These are phyloP conservation scores for Suillus americanus DNA, from an alignment of 768 basidiomycete species.

Conservation along the genomic window DNA sequence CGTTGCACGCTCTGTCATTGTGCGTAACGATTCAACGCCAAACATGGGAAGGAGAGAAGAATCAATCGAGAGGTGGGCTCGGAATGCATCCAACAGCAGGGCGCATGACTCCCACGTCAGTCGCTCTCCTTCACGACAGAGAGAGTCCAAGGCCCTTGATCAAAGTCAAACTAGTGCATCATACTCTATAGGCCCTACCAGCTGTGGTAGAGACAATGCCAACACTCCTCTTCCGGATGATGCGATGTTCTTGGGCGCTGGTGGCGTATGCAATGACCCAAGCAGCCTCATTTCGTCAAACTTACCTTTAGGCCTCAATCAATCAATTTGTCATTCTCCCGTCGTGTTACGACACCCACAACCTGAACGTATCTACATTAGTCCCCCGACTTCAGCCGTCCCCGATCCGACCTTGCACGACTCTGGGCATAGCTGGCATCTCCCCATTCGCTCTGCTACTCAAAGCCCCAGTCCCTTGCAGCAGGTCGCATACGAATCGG, in stretches of 20 bases:
- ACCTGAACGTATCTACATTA: conserved; percentile 27
- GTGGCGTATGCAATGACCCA: conserved; percentile 35
- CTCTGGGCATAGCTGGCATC: conserved; percentile 20
- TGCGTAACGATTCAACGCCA: conserved; percentile 22
- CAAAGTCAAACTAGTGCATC: conserved; percentile 22
- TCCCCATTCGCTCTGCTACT: conserved; percentile 29
- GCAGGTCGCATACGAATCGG: conserved; percentile 31
- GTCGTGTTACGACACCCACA: conserved; percentile 28
- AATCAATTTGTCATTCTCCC: conserved; percentile 19
- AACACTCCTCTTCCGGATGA: conserved; percentile 37
- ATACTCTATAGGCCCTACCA: conserved; percentile 27
- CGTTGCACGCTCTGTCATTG: conserved; percentile 16
- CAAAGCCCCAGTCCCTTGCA: conserved; percentile 42
- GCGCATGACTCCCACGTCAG: conserved; percentile 18
- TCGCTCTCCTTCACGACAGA: conserved; percentile 25
- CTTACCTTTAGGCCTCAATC: conserved; percentile 33
- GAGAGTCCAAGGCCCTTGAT: conserved; percentile 17
- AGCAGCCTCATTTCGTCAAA: conserved; percentile 32
- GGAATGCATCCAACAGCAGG: conserved; percentile 19
- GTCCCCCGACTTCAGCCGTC: conserved; percentile 19
- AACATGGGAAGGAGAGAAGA: conserved; percentile 26
- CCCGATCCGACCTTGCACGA: conserved; percentile 27
- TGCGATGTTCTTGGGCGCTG: conserved; percentile 53
- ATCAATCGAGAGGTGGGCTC: conserved; percentile 36
- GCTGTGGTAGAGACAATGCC: conserved; percentile 21